Evolutionary conservation across 768 basidiomycete genomes (phyloP).

Genomic region (Phaffia tasmanica): DNA sequence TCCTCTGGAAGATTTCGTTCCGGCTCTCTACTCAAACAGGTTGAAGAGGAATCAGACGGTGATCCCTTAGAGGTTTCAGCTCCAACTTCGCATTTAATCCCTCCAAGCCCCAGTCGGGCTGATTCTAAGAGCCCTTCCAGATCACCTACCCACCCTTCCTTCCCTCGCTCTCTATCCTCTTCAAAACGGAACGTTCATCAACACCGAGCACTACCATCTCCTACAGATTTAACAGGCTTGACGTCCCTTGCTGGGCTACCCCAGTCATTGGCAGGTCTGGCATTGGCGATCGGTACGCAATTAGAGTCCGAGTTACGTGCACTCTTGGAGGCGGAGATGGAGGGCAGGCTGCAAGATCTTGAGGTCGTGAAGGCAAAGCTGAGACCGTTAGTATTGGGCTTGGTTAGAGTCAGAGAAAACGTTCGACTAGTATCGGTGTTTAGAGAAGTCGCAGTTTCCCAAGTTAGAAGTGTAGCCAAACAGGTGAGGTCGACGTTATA

Average conservation of each 20-base stretch:
- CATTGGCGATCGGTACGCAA: slow-evolving; percentile 62
- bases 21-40: slow-evolving; percentile 23
- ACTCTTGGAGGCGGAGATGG: slow-evolving; percentile 55
- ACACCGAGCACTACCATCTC: slow-evolving; percentile 26
- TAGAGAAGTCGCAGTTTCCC: slow-evolving; percentile 53
- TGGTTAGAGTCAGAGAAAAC: slow-evolving; percentile 36
- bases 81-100: neutral
- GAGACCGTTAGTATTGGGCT: slow-evolving; percentile 62
- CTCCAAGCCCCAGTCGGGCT: neutral
- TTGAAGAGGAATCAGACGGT: slow-evolving; percentile 23
- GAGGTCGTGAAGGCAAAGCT: slow-evolving; percentile 36
- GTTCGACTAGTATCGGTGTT: slow-evolving; percentile 22
- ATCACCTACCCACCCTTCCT: neutral
- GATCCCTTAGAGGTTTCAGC: neutral
- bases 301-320: slow-evolving; percentile 67
- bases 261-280: slow-evolving; percentile 55
- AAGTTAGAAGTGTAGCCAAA: slow-evolving; percentile 50
- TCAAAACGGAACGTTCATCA: neutral
- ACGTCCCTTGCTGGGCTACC: slow-evolving; percentile 66
- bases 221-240: slow-evolving; percentile 56
- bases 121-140: neutral
- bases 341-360: neutral
- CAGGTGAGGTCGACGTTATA: slow-evolving; percentile 44
- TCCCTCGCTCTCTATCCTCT: neutral
- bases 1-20: neutral